Percentiles rank a stretch among this genome's conserved stretches.
These are phyloP conservation scores for Suhomyces wounanorum DNA, from an alignment of 1,139 yeast genomes.

Conservation along the genomic window DNA sequence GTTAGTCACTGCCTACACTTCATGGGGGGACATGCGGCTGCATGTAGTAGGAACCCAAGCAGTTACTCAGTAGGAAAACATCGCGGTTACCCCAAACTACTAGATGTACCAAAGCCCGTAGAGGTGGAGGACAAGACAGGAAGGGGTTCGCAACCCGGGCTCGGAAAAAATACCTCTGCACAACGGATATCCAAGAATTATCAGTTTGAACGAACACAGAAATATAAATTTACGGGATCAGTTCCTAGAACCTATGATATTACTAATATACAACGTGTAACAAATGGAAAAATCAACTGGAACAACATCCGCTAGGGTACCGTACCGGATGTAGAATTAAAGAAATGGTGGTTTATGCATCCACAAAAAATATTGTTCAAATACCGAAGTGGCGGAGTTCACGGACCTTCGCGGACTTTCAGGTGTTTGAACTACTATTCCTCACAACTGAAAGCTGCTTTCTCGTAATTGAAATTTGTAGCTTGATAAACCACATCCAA, in stretches of 20 bases:
- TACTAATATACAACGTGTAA: constrained; percentile 1
- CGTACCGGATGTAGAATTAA: background rate
- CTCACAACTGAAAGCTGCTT: too few relatives aligned
- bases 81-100: too few relatives aligned
- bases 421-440: background rate
- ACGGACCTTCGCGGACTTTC: background rate
- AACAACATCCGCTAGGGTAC: background rate
- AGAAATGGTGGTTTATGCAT: background rate
- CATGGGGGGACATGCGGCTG: too few relatives aligned
- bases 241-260: background rate
- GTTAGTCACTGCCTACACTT: too few relatives aligned
- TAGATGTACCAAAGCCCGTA: too few relatives aligned
- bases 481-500: background rate
- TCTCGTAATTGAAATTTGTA: background rate
- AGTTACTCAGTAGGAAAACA: too few relatives aligned
- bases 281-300: background rate
- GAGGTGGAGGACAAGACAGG: too few relatives aligned
- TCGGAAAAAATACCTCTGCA: background rate
- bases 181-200: background rate
- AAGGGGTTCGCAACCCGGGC: too few relatives aligned
- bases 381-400: background rate
- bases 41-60: too few relatives aligned
- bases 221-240: background rate
- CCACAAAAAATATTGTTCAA: background rate
- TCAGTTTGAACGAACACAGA: background rate